Evolutionary conservation across 371 early-diverging fungal genomes (phyloP), one percentile per base, ranked within the genome.

Genomic region (Mortierella sp.): DNA sequence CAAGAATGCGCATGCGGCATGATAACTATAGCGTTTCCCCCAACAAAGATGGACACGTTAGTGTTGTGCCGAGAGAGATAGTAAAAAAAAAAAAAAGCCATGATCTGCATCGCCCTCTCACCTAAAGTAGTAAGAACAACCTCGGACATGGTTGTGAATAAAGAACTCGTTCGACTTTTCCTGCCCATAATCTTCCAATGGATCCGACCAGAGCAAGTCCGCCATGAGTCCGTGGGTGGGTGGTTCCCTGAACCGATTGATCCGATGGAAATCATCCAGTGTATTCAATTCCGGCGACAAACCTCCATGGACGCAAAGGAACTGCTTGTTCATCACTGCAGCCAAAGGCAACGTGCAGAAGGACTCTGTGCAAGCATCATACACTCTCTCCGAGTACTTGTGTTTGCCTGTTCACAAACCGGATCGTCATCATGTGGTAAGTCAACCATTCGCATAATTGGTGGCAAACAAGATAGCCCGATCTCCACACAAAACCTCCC

Each of bases 301-400:
- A 49, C 99, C 99, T 52, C 99, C 99, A 78, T 99, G 99, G 80
- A 99, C 93, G 82, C 99, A 99, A 38, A 99, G 82, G 70, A 98
- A 96, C 71, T 97, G 97, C 74, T 92, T 91, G 84, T 97, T 97
- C 88, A 99, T 93, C 27, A 98, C 80, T n/a, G 98, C 98, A 28
- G 92, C 95, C 56, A 99, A 86, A 10, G 99, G 99, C 47, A 99
- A 84, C 24, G 94, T 88, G 65, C 96, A 96, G 81, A 99, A 99
- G 5, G 95, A 93, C 61, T 95, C 96, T 66, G 94, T 87, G 56
- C 91, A 92, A 23, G 93, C 93, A 54, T 95, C 96, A 84, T 98
- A 97, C 49, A 99, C 90, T 24, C 85, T 82, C 80, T 97, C 97
- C 14, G 96, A 88, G 84, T 96, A 98, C 82, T 98, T 98, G 84